Evolutionary conservation across 2,329 filamentous ascomycete genomes (phyloP), one percentile per base, ranked within the genome.

Genomic region (Cercospora berteroae): DNA sequence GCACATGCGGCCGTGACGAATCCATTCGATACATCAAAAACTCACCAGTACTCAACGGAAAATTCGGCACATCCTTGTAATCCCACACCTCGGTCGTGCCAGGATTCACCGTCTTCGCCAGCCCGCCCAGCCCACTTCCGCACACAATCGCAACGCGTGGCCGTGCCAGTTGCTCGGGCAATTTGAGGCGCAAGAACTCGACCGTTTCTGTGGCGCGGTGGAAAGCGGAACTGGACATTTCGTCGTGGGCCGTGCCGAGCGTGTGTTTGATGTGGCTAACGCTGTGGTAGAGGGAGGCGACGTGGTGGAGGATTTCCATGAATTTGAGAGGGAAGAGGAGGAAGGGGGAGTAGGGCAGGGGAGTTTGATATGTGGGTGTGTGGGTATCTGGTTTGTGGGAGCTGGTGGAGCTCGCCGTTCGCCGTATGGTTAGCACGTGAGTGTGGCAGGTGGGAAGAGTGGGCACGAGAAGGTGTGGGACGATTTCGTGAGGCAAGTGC

Each of bases 101-200:
- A 20, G 80, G 73, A 61, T 87, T 80, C 56, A 89, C 82, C 3
- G 84, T 86, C 65, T 85, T 81, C 66, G 83, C 86, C 39, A 90
- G 82, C 1, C 87, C 87, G 48, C 87, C 87, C 8, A 90, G 78
- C 3, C 88, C 88, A 60, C 87, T 89, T 33, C 88, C 88, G 75
- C 88, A 90, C 25, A 90, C 84, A 65, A 90, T 87, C 44, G 86
- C 88, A 68, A 89, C 83, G 66, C 82, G 81, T 10, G 88, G 88
- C 55, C 67, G 68, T 2, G 79, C 77, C 64, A 84, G 80, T n/a
- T 88, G 75, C 16, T 75, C 68, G 16, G 86, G 86, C n/a, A 89
- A 75, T 57, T 79, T 79, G 23, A 79, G 75, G 60, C 80, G 82
- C 23, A 89, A 76, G 71, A 83, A 85, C 16, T 78, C 73, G 63